Evolutionary conservation across 176 grass and related monocot genomes (phyloP).

Genomic region (Echinochloa phyllopogon): DNA sequence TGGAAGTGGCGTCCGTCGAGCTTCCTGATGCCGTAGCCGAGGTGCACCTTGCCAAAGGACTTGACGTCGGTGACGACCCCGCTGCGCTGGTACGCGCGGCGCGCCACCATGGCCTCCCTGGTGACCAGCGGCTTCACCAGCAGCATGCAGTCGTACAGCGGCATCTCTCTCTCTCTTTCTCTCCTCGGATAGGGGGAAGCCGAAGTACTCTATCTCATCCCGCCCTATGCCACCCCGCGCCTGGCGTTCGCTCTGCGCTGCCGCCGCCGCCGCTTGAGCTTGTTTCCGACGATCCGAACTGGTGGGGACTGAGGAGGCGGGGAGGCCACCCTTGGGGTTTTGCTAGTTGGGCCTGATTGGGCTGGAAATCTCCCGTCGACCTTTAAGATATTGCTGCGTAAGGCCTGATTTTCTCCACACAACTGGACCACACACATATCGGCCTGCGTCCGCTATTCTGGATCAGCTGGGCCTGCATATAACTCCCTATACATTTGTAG

Average conservation of each 20-base stretch:
- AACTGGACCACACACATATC: too few species aligned
- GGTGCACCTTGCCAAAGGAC: constrained; percentile 75
- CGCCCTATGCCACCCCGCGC: not conserved
- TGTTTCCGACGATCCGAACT: constrained; percentile 20
- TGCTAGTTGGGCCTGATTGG: not conserved
- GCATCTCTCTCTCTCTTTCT: constrained; percentile 49
- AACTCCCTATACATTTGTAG: too few species aligned
- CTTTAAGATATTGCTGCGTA: not conserved
- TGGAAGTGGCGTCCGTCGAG: constrained; percentile 80
- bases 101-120: constrained; percentile 65
- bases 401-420: too few species aligned
- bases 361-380: not conserved
- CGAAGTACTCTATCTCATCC: not conserved
- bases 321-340: not conserved
- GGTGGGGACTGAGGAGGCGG: not conserved
- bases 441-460: too few species aligned
- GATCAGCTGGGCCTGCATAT: too few species aligned
- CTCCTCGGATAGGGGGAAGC: not conserved
- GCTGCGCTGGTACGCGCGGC: constrained; percentile 71
- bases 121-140: constrained; percentile 64
- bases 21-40: constrained; percentile 89
- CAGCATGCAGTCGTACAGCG: constrained; percentile 88
- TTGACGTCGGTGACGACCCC: constrained; percentile 86
- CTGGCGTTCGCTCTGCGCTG: not conserved
- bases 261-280: constrained; percentile 12